Evolutionary conservation across 371 early-diverging fungal genomes (phyloP).

Genomic region (Mucor irregularis): DNA sequence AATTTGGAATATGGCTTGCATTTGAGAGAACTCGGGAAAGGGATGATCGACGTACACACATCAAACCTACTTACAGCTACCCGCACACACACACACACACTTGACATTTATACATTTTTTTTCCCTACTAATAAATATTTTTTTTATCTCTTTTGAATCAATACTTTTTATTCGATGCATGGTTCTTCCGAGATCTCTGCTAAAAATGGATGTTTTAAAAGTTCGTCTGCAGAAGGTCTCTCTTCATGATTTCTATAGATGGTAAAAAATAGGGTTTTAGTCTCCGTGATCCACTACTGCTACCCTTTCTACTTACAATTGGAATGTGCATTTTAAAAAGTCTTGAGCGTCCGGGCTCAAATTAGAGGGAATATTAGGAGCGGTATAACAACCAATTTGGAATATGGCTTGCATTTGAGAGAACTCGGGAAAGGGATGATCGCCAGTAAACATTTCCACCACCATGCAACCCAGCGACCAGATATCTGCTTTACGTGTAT

Average conservation of each 20-base stretch:
- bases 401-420: conserved; percentile 94
- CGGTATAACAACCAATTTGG: conserved; percentile 79
- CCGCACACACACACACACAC: no score
- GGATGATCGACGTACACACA: no score
- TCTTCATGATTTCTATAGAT: conserved; percentile 55
- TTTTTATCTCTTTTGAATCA: background rate
- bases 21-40: conserved; percentile 88
- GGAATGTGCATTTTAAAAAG: conserved; percentile 80
- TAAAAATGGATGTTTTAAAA: conserved; percentile 60
- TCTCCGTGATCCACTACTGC: no score
- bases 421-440: conserved; percentile 92
- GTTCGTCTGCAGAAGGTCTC: conserved; percentile 59
- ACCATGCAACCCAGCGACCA: conserved; percentile 98
- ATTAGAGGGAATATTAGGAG: conserved; percentile 78
- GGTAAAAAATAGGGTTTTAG: background rate
- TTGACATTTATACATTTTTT: no score
- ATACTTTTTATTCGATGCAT: background rate
- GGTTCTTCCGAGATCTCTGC: background rate
- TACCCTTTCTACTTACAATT: conserved; percentile 66
- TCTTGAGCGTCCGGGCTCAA: conserved; percentile 73
- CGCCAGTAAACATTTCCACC: conserved; percentile 94
- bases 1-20: conserved; percentile 92
- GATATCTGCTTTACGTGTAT: conserved; percentile 96
- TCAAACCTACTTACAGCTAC: no score
- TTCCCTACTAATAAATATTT: conserved; percentile 1